These are phyloP conservation scores for Helianthus annuus DNA, from an alignment of 129 eudicot species.

Conservation along the genomic window DNA sequence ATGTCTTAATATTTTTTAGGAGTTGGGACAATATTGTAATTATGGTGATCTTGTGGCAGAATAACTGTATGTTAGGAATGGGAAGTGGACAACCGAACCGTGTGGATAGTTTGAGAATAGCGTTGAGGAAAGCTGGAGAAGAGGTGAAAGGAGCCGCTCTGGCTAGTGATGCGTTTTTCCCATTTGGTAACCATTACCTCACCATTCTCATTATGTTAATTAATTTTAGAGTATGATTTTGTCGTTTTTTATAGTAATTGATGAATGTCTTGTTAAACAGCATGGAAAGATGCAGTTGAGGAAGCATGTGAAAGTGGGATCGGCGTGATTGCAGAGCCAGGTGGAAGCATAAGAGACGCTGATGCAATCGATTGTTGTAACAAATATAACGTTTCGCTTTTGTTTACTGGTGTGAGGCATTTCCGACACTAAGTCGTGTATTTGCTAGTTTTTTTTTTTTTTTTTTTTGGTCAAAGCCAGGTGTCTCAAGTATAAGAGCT, in stretches of 20 bases:
- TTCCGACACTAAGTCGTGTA: conserved; percentile 59
- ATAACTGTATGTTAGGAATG: conserved; percentile 95
- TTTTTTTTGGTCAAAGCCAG: background rate
- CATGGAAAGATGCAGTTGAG: conserved; percentile 97
- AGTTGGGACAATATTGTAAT: background rate
- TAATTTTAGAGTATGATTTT: background rate
- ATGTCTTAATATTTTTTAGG: background rate
- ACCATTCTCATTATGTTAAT: background rate
- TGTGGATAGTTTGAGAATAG: conserved; percentile 93
- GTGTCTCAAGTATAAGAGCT: background rate
- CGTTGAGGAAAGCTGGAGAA: conserved; percentile 86
- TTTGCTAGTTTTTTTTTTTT: conserved; percentile 5
- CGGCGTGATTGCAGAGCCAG: conserved; percentile 88
- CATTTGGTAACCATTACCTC: conserved; percentile 60
- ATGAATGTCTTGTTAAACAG: conserved; percentile 37
- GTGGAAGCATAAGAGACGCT: conserved; percentile 83
- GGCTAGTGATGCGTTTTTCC: conserved; percentile 99
- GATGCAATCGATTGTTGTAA: conserved; percentile 92
- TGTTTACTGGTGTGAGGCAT: conserved; percentile 91
- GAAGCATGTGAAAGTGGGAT: conserved; percentile 93
- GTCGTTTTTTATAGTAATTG: background rate
- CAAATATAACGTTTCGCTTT: conserved; percentile 79
- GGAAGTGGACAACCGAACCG: conserved; percentile 99
- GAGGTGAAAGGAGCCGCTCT: conserved; percentile 96
- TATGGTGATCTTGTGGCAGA: conserved; percentile 41